Percentiles rank a stretch among this genome's conserved stretches.
Conservation (phyloP, 1,139 yeast genomes). For the Magnusiomyces suaveolens region DNA sequence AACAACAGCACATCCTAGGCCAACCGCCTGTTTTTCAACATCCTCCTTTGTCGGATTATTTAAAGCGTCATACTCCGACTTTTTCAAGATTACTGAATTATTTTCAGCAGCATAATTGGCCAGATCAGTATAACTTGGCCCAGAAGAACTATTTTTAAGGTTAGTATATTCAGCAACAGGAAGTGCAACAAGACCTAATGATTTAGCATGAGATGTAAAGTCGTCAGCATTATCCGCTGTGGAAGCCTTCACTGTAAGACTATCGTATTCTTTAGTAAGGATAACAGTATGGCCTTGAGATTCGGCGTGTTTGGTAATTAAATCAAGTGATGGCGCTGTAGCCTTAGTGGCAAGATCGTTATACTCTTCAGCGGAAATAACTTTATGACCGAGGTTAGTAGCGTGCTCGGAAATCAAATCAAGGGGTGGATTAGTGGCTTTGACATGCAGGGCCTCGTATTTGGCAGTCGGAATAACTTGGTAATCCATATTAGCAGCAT, state of each 20-base stretch:
- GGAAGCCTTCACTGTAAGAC: conserved; percentile 17
- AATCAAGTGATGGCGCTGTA: too few relatives aligned
- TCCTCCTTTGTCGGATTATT: conserved; percentile 27
- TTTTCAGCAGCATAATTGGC: conserved; percentile 10
- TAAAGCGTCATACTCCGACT: conserved; percentile 15
- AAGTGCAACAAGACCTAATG: conserved; percentile 20
- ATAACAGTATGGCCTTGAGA: too few relatives aligned
- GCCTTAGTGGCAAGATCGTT: too few relatives aligned
- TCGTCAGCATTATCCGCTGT: conserved; percentile 18
- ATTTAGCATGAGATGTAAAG: conserved; percentile 16
- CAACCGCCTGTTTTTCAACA: conserved; percentile 40
- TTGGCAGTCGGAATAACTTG: conserved; percentile 16
- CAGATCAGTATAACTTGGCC: conserved; percentile 24
- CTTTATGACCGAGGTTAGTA: too few relatives aligned
- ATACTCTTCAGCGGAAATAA: too few relatives aligned
- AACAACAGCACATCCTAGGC: conserved; percentile 24
- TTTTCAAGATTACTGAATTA: conserved; percentile 16
- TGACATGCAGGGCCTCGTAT: conserved; percentile 4
- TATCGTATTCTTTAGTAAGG: conserved; percentile 6
- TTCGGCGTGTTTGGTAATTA: too few relatives aligned
- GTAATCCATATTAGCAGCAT: conserved; percentile 22
- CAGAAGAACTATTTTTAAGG: conserved; percentile 20
- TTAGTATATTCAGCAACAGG: conserved; percentile 22
- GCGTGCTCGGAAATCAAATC: too few relatives aligned
- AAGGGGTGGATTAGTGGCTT: too few relatives aligned